Evolutionary conservation across 805 yeast genomes (phyloP), one percentile per base, ranked within the genome.

Genomic region (Barnettozyma siamensis): DNA sequence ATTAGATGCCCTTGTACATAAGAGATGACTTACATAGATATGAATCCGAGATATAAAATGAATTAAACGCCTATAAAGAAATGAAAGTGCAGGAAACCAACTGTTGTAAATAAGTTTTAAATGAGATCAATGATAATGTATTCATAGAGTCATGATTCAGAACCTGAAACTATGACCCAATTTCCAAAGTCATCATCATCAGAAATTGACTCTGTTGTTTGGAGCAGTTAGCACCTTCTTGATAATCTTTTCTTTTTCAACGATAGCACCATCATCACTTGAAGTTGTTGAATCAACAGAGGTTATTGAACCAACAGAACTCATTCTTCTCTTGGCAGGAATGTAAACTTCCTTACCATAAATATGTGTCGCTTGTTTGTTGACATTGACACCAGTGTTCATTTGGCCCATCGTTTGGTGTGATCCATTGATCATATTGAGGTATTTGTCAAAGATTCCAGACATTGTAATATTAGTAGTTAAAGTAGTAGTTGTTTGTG

Each of bases 371-470:
- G 46, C 34, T 31, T 42, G 39, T 38, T 41, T 45, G 7, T 45
- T 46, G 2, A 57, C 41, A 40, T 54, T 57, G 7, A 52, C 34
- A 16, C 41, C 45, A 5, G 55, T 49, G 42, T 48, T 35, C 39
- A 50, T 50, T 34, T 50, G 50, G n/a, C 53, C 50, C 38, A 38
- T 31, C 11, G 52, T 41, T 35, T 24, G 37, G 36, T 45, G 42
- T 9, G 52, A 43, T 18, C 50, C 48, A 38, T 51, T 50, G 46
- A 56, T 43, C 51, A 48, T 44, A 42, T 43, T 44, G 16, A 57
- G 31, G 43, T 57, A 57, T 34, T 54, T 55, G 40, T 57, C 61
- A 31, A 57, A 57, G 43, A 57, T 57, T 34, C 61, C 61, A 5
- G 61, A 57, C 61, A 57, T 53, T 47, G 42, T 46, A 62, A 21